Percentiles rank a stretch among this genome's conserved stretches.
phyloP scores from a whole-genome alignment of 768 basidiomycete species.

The Leccinum rimulosum region DNA sequence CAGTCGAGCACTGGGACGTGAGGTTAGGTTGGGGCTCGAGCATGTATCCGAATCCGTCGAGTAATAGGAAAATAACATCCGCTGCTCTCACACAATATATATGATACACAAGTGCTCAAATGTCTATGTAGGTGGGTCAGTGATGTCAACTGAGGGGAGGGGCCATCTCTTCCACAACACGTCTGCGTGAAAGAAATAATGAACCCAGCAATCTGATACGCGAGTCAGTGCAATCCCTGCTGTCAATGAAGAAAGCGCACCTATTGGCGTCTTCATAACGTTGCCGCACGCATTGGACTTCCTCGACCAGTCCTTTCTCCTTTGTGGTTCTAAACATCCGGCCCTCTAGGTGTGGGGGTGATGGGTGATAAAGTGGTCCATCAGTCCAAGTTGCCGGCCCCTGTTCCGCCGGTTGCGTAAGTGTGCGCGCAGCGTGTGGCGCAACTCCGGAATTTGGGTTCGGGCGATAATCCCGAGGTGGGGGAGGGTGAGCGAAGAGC shows the following conservation, averaged over 20 bases:
- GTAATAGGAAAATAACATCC: constrained; percentile 3
- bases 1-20: constrained; percentile 35
- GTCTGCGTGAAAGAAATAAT: constrained; percentile 60
- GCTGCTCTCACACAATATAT: not conserved
- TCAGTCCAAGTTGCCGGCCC: not conserved
- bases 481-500: constrained; percentile 32
- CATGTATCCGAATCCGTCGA: constrained; percentile 23
- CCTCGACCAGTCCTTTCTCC: constrained; percentile 30
- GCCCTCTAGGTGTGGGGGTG: not conserved
- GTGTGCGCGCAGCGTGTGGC: not conserved
- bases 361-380: constrained; percentile 6
- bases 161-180: constrained; percentile 21
- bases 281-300: constrained; percentile 48
- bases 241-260: constrained; percentile 32
- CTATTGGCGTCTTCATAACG: constrained; percentile 66
- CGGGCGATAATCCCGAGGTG: constrained; percentile 10
- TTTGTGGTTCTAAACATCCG: constrained; percentile 4
- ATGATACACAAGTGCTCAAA: constrained; percentile 2
- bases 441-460: not conserved
- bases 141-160: constrained; percentile 4
- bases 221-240: constrained; percentile 5
- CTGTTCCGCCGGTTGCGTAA: constrained; percentile 2
- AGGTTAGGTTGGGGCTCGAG: constrained; percentile 33
- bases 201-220: constrained; percentile 56
- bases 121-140: not conserved